Percentiles rank a stretch among this genome's conserved stretches.
These are phyloP conservation scores for Colletotrichum phormii DNA, from an alignment of 2,329 filamentous ascomycete species.

Conservation along the genomic window DNA sequence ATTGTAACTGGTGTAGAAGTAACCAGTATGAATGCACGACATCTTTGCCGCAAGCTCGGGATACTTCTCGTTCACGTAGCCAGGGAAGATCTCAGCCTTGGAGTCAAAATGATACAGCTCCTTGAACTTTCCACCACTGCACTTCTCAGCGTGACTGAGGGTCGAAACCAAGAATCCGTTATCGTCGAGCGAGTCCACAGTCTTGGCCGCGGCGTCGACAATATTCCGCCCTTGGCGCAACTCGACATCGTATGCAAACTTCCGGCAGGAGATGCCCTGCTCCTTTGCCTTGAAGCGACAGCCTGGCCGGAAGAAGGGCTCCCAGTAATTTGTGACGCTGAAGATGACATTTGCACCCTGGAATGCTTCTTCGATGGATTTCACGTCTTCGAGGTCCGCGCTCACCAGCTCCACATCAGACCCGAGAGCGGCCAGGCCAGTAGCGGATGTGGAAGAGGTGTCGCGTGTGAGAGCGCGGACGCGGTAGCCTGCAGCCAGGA, in stretches of 20 bases:
- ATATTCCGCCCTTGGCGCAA: constrained; percentile 65
- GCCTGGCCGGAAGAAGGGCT: constrained; percentile 59
- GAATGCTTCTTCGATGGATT: constrained; percentile 54
- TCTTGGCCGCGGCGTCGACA: constrained; percentile 61
- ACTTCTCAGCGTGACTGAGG: constrained; percentile 59
- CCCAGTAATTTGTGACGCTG: constrained; percentile 67
- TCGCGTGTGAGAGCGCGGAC: constrained; percentile 63
- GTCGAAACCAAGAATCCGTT: constrained; percentile 65
- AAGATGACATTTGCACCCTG: constrained; percentile 63
- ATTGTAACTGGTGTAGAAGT: constrained; percentile 59
- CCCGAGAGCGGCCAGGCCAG: constrained; percentile 53
- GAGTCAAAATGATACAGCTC: constrained; percentile 65
- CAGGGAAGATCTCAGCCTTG: constrained; percentile 63
- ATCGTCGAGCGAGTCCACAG: constrained; percentile 52
- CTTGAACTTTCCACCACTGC: constrained; percentile 57
- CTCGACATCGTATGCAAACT: constrained; percentile 61
- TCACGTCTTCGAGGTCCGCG: constrained; percentile 56
- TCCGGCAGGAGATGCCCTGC: constrained; percentile 53
- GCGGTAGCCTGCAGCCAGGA: constrained; percentile 54
- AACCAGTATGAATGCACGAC: constrained; percentile 63
- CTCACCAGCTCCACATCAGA: constrained; percentile 44
- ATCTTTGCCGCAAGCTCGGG: constrained; percentile 60
- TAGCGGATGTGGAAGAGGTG: constrained; percentile 51
- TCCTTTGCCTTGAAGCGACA: constrained; percentile 51
- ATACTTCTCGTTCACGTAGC: constrained; percentile 56